phyloP scores from a whole-genome alignment of 805 yeast species.

The Debaryomyces tyrocola region DNA sequence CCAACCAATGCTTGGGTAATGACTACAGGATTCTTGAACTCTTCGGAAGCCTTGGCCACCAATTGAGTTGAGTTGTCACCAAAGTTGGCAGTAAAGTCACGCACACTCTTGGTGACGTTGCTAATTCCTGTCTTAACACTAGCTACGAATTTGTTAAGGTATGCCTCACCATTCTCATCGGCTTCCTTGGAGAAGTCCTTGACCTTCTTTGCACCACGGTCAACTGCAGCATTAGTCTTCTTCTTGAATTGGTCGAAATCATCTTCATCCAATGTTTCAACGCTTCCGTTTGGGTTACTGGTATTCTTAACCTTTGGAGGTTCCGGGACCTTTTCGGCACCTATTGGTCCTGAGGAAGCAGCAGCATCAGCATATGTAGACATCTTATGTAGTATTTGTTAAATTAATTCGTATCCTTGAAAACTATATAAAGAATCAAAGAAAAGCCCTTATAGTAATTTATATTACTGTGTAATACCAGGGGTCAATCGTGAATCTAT shows the following conservation, averaged over 20 bases:
- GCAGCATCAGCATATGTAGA: slow-evolving; percentile 44
- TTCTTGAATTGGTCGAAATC: slow-evolving; percentile 22
- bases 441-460: not conserved
- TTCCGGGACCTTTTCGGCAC: slow-evolving; percentile 30
- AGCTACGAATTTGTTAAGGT: slow-evolving; percentile 17
- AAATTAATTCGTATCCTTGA: not conserved
- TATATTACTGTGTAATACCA: not conserved
- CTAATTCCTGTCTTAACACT: slow-evolving; percentile 14
- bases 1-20: slow-evolving; percentile 52
- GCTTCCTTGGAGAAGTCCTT: slow-evolving; percentile 14
- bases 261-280: slow-evolving; percentile 20
- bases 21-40: slow-evolving; percentile 64
- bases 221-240: slow-evolving; percentile 16
- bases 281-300: slow-evolving; percentile 22
- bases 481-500: not conserved
- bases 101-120: slow-evolving; percentile 3
- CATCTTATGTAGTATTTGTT: slow-evolving; percentile 16
- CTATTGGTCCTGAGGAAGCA: slow-evolving; percentile 37
- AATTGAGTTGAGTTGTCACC: slow-evolving; percentile 10
- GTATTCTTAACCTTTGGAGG: slow-evolving; percentile 22
- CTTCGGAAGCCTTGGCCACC: slow-evolving; percentile 25
- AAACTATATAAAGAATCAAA: not conserved
- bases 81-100: slow-evolving; percentile 9
- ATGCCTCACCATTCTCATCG: slow-evolving; percentile 22
- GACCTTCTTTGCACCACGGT: slow-evolving; percentile 8